A percentile compares a stretch with the other conserved stretches of the same genome.
phyloP scores from a whole-genome alignment of 2,329 filamentous ascomycete genomes.

The Fonsecaea pedrosoi region DNA sequence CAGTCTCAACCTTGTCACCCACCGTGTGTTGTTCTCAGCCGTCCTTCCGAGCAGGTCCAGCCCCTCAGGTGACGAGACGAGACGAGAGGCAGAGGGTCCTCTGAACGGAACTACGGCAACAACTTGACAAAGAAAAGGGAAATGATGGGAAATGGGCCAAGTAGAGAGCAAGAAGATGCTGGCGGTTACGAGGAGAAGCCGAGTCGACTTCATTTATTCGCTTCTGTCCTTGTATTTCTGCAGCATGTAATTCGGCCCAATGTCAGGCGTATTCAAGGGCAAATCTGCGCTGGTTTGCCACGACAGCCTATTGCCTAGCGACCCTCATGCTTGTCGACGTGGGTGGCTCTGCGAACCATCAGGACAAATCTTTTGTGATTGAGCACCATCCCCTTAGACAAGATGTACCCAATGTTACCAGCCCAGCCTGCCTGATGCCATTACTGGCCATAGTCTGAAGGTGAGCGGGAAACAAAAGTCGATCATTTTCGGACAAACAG shows the following conservation, averaged over 20 bases:
- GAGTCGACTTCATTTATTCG: background rate
- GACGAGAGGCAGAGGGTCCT: background rate
- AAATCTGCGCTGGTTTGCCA: background rate
- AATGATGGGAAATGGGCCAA: background rate
- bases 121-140: background rate
- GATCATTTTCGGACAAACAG: background rate
- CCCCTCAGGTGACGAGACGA: background rate
- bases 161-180: background rate
- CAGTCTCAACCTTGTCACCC: constrained; percentile 4
- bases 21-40: background rate
- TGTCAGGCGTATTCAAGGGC: background rate
- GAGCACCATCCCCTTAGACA: background rate
- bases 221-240: background rate
- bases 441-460: background rate
- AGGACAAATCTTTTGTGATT: background rate
- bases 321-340: background rate
- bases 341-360: background rate
- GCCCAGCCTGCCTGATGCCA: background rate
- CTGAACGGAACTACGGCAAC: background rate
- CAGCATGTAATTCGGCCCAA: background rate
- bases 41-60: constrained; percentile 1
- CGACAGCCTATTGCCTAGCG: constrained; percentile 2
- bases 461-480: background rate
- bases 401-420: background rate
- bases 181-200: background rate